Base-by-base conservation (phyloP, 768 basidiomycete species). In the Boletales sp. region DNA sequence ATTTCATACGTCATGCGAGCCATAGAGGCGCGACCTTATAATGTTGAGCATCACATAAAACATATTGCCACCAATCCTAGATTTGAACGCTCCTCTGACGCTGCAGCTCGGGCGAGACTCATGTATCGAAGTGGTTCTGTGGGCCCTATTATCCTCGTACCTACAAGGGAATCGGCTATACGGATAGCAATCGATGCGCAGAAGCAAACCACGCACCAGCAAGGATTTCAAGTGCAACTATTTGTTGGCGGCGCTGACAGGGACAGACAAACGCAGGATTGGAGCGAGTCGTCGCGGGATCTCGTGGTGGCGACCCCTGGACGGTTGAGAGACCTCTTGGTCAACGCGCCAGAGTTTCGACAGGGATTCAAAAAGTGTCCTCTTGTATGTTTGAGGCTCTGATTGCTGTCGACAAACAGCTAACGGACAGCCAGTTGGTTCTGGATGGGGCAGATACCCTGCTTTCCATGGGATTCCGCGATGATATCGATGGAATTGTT, bases 401-500 rank as follows among this genome's bases (percentile, higher is more conserved):
- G 15, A 32, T 24, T 29, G 3, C 10, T 4, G 17, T 32, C 49
- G 34, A 18, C 32, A 52, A 34, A 40, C 19, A 21, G n/a, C 48
- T 53, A 29, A 56, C 50, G n/a, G 49, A 37, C 45, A 18, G 4
- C 11, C 54, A 92, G 89, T 78, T 98, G 45, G 78, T 98, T 51
- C 74, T 98, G 50, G 97, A 98, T 61, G 92, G 97, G 65, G 90
- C 92, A 11, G 94, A 98, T 61, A 90, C 87, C 0, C 75, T 95
- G 12, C 74, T 97, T 11, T 90, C 93, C 49, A 87, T 94, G 86
- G 94, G 94, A 57, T 97, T 95, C 79, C 80, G 87, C 5, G 79
- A 84, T 19, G 94, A 95, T 59, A 82, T 97, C 29, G 81, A 88
- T 18, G 81, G 77, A 2, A 91, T 95, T 58, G 68, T 78, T 27